phyloP scores from a whole-genome alignment of 129 eudicot species.

The Silybum marianum region DNA sequence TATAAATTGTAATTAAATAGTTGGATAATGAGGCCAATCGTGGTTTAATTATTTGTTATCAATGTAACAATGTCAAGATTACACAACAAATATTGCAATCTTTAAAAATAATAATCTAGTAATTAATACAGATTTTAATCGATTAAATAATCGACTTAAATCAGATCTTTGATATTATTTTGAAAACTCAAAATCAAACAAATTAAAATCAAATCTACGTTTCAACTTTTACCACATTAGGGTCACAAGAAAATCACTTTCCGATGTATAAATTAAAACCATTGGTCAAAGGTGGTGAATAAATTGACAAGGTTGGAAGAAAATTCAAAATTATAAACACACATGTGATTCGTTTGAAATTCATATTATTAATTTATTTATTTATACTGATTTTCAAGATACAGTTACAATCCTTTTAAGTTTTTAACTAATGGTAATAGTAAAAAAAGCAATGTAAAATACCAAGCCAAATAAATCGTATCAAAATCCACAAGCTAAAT shows the following conservation, averaged over 20 bases:
- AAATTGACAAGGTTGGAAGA: conserved; percentile 25
- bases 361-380: not conserved
- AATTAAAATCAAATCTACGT: conserved; percentile 4
- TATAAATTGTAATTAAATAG: not conserved
- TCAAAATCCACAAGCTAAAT: not conserved
- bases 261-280: not conserved
- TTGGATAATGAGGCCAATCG: not conserved
- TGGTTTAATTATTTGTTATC: not conserved
- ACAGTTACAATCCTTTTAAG: not conserved
- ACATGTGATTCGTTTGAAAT: conserved; percentile 10
- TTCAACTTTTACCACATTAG: conserved; percentile 23
- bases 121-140: not conserved
- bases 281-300: conserved; percentile 17
- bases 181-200: not conserved
- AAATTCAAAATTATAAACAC: conserved; percentile 16
- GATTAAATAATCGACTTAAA: not conserved
- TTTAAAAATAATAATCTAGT: not conserved
- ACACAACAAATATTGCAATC: not conserved
- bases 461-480: too few species aligned
- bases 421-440: not conserved
- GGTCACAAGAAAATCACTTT: conserved; percentile 11
- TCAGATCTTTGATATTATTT: not conserved
- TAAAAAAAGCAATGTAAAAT: too few species aligned
- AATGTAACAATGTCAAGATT: not conserved
- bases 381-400: not conserved